Percentiles rank a stretch among this genome's conserved stretches.
Evolutionary conservation across 2,329 filamentous ascomycete species (phyloP).

Genomic region (Beauveria medogensis): DNA sequence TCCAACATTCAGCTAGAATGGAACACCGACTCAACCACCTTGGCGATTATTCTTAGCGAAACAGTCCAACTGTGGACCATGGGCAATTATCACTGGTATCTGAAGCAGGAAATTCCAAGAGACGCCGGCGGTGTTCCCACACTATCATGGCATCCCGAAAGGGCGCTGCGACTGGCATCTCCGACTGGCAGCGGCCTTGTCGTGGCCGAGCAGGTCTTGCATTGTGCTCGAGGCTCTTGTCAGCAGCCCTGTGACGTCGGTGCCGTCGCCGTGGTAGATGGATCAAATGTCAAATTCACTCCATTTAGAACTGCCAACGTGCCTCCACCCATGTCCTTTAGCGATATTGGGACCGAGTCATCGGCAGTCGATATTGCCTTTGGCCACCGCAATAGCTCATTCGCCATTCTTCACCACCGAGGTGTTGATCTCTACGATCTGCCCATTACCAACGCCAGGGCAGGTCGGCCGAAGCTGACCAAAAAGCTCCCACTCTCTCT

Average conservation of each 20-base stretch:
- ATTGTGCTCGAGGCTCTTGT: constrained; percentile 60
- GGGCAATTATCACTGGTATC: constrained; percentile 96
- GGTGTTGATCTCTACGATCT: constrained; percentile 65
- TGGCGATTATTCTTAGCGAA: constrained; percentile 70
- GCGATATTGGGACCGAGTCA: constrained; percentile 56
- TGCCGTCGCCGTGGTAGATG: constrained; percentile 77
- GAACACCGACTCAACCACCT: constrained; percentile 87
- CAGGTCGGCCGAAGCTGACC: constrained; percentile 34
- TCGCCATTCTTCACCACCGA: constrained; percentile 64
- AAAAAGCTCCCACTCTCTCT: constrained; percentile 31
- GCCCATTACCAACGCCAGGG: constrained; percentile 50
- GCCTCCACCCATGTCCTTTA: constrained; percentile 86
- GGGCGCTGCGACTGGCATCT: constrained; percentile 59
- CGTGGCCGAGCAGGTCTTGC: constrained; percentile 59
- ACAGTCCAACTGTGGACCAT: constrained; percentile 91
- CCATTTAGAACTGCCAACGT: constrained; percentile 77
- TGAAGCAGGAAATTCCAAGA: constrained; percentile 76
- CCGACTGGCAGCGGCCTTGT: constrained; percentile 44
- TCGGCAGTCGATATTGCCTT: constrained; percentile 70
- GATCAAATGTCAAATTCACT: constrained; percentile 70
- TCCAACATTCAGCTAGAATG: constrained; percentile 63
- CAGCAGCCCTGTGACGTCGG: constrained; percentile 68
- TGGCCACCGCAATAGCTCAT: constrained; percentile 50
- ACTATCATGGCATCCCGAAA: constrained; percentile 80
- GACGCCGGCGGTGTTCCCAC: constrained; percentile 21